Conservation (phyloP, 139 green algal species). For the Tetradesmus lagerheimii region DNA sequence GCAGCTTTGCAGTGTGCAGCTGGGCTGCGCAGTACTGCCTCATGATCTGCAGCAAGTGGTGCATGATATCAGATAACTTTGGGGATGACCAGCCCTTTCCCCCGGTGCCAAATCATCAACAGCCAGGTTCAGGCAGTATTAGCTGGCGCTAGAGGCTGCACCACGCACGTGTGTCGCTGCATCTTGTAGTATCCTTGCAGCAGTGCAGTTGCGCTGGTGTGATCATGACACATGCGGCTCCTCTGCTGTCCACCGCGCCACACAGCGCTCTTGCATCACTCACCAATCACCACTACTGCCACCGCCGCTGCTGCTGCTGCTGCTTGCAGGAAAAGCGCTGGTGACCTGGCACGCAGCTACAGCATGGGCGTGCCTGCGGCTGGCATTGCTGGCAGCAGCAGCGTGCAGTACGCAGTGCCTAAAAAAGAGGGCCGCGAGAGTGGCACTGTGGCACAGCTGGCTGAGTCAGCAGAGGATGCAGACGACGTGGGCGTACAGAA, state of each 20-base stretch:
- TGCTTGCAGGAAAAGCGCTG: not conserved
- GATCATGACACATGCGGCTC: not conserved
- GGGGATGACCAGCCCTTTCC: no score
- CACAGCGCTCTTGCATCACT: not conserved
- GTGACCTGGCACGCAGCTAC: not conserved
- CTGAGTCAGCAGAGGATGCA: not conserved
- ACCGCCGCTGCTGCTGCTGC: not conserved
- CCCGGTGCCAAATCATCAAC: no score
- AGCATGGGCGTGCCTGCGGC: not conserved
- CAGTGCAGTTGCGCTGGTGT: not conserved
- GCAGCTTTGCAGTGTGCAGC: no score
- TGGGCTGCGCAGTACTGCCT: no score
- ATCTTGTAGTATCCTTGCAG: not conserved
- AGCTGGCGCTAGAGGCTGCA: no score
- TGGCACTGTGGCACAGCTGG: not conserved
- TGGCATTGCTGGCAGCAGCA: not conserved
- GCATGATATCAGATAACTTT: no score
- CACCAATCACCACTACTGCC: not conserved
- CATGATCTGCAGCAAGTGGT: no score
- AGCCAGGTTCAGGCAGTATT: no score
- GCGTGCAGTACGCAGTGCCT: not conserved
- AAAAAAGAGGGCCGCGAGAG: not conserved
- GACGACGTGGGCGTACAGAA: constrained; percentile 31
- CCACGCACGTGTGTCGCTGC: not conserved
- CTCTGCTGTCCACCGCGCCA: not conserved